Base-by-base conservation (phyloP, 208 protist species). In the Leishmania major region DNA sequence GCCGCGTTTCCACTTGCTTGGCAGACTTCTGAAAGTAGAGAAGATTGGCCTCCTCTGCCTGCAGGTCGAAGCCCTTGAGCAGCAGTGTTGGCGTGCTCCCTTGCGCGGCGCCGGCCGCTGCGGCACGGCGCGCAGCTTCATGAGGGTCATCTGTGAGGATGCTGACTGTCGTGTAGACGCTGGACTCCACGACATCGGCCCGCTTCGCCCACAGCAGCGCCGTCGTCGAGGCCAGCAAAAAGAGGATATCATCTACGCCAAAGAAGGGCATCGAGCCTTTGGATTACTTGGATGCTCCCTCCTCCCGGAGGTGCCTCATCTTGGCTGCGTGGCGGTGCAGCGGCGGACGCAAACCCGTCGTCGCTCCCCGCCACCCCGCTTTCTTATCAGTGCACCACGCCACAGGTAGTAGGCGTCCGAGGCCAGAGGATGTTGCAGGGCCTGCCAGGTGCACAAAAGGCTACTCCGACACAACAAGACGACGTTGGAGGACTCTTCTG, bases 171-270 rank as follows among this genome's bases (percentile, higher is more conserved):
- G 64, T 87, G 62, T 88, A 90, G 22, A 93, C 83, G 43, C 83
- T 69, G 45, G 78, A 77, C 53, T 87, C 74, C 1, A 92, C 75
- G 6, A 96, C 51, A 13, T 93, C 91, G 3, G 89, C 83, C 19
- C 90, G 79, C 84, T 95, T 95, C 19, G 85, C 84, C 90, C 90
- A 97, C 60, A 95, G 67, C 31, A 95, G 75, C 8, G 87, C 90
- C 4, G 91, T 94, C 3, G 91, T 89, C 0, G 94, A 93, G n/a
- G 90, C 91, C 6, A 94, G 53, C 5, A 96, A 47, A 75, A 97
- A 85, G 64, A 97, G 86, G 55, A 95, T 80, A 82, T 96, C 92
- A 85, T 97, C 92, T 3, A 97, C 75, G 3, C 94, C 94, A 80
- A 95, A 91, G 25, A 91, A 81, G 0, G 94, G 92, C 92, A 97